Conservation (phyloP, 2,329 filamentous ascomycete species). For the Grosmannia penicillata region DNA sequence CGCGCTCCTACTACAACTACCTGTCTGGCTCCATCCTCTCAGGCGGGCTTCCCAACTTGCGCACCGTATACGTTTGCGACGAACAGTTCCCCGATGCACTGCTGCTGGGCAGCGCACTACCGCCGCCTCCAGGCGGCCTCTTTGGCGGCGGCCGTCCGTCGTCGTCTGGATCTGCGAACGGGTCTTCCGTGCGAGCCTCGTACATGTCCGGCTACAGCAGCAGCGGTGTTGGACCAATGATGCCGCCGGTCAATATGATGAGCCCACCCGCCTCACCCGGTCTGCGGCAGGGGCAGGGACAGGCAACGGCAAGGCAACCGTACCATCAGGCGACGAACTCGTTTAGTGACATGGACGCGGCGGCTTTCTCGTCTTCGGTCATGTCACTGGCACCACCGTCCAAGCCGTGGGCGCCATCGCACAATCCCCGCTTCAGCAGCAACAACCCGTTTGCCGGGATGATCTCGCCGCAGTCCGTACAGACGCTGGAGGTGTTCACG, state of each 20-base stretch:
- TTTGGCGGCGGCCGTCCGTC: conserved; percentile 20
- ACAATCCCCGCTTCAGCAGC: conserved; percentile 36
- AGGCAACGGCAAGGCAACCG: conserved; percentile 5
- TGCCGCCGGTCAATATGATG: conserved; percentile 17
- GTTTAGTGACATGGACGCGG: conserved; percentile 4
- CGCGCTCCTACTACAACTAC: conserved; percentile 65
- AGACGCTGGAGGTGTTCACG: conserved; percentile 42
- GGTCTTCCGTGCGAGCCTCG: conserved; percentile 12
- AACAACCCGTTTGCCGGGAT: conserved; percentile 42
- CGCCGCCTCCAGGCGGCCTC: conserved; percentile 17
- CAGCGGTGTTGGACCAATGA: not conserved
- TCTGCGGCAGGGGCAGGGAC: not conserved
- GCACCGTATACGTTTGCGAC: conserved; percentile 73
- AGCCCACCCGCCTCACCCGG: conserved; percentile 6
- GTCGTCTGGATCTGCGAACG: conserved; percentile 18
- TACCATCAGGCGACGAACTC: conserved; percentile 7
- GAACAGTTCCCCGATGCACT: conserved; percentile 69
- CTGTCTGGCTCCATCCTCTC: conserved; percentile 69
- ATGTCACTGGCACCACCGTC: conserved; percentile 6
- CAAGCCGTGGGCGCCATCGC: conserved; percentile 12
- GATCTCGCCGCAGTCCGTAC: conserved; percentile 12
- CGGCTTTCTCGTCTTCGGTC: conserved; percentile 3
- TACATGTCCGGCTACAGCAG: conserved; percentile 4
- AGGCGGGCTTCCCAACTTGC: conserved; percentile 58
- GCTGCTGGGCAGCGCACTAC: conserved; percentile 38